Evolutionary conservation across 2,329 filamentous ascomycete species (phyloP).

Genomic region (Alternaria longipes): DNA sequence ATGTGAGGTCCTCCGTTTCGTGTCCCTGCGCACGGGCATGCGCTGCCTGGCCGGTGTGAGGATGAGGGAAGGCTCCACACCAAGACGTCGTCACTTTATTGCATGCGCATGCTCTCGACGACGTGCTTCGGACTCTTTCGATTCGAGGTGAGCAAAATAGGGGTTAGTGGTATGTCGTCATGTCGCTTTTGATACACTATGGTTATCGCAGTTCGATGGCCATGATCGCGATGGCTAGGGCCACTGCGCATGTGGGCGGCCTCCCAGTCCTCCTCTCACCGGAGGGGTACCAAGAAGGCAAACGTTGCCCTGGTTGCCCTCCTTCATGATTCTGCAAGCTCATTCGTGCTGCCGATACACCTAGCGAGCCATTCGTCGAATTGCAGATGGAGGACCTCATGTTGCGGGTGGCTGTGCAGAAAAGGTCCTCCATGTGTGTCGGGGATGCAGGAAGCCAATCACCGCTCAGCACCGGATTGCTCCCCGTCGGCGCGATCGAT

Average conservation of each 20-base stretch:
- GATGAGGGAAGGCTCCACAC: slow-evolving; percentile 24
- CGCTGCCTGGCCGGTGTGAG: slow-evolving; percentile 36
- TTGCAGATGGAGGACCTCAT: slow-evolving; percentile 14
- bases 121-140: background rate
- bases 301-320: slow-evolving; percentile 9
- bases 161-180: background rate
- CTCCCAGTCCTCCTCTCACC: slow-evolving; percentile 7
- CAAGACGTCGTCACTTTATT: background rate
- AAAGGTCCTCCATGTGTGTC: slow-evolving; percentile 13
- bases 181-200: background rate
- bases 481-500: slow-evolving; percentile 9
- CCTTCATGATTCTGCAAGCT: slow-evolving; percentile 1
- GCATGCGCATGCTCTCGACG: background rate
- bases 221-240: slow-evolving; percentile 4
- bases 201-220: slow-evolving; percentile 7
- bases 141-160: background rate
- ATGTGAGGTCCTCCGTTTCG: slow-evolving; percentile 32
- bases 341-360: slow-evolving; percentile 9
- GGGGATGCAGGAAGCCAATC: slow-evolving; percentile 10
- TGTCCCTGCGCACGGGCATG: slow-evolving; percentile 24
- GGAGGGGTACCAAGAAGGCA: slow-evolving; percentile 11
- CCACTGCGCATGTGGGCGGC: slow-evolving; percentile 14
- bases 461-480: background rate
- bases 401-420: slow-evolving; percentile 14
- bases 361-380: slow-evolving; percentile 8